Evolutionary conservation across 129 eudicot genomes (phyloP), one percentile per base, ranked within the genome.

Genomic region (Calendula officinalis): DNA sequence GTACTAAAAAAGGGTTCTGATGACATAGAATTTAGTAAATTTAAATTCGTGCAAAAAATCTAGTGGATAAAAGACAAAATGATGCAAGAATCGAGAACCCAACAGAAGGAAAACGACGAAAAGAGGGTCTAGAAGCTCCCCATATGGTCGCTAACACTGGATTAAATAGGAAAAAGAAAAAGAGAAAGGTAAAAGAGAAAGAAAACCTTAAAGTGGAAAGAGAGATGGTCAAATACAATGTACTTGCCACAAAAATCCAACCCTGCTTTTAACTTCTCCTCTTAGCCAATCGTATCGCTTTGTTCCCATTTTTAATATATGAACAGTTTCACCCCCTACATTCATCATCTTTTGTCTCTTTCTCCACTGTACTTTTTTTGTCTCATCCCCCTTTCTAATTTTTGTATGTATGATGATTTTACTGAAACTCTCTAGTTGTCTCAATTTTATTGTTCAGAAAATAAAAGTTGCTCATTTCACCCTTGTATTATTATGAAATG

Each of bases 211-310:
- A 65, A 77, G 70, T 34, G 44, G 55, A 70, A 62, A 36, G 15
- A 68, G 38, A 56, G 59, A 54, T 40, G 72, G 40, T 67, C 66
- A 68, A 44, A 69, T 62, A 38, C 80, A 75, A 70, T 63, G 81
- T 41, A 77, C 77, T 40, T 50, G 68, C 17, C 63, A 66, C 75
- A 56, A 76, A 40, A 71, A 52, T 67, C 80, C 73, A 77, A 70
- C 39, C 47, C 50, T 32, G 12, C 62, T 66, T 70, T 77, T 57
- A 64, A 74, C 67, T 66, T 74, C 62, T 64, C 48, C 22, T 48
- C 39, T 68, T 40, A 64, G n/a, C 81, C 81, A 77, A 77, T 77
- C 43, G 12, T 15, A 77, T 70, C 32, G 38, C 68, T 70, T 64
- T 46, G 34, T 69, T 65, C 66, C 17, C 60, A 48, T 35, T 56